A percentile compares a stretch with the other conserved stretches of the same genome.
These are phyloP conservation scores for Lyophyllum shimeji DNA, from an alignment of 768 basidiomycete species.

Conservation along the genomic window DNA sequence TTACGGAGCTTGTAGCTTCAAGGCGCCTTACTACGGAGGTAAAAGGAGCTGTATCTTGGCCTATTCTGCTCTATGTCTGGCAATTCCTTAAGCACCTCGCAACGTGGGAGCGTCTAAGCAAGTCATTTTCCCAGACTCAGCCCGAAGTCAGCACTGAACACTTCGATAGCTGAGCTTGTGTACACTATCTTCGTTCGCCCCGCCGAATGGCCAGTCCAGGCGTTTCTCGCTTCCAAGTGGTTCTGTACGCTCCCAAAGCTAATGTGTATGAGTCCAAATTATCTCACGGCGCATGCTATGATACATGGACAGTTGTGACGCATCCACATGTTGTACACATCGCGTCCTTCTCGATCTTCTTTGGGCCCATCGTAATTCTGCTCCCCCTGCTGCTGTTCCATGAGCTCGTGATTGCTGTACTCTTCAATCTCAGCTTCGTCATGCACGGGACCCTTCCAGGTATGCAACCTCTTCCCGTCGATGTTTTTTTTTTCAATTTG, in stretches of 20 bases:
- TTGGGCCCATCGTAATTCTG: slow-evolving; percentile 40
- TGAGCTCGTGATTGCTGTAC: slow-evolving; percentile 31
- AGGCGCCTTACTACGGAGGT: neutral
- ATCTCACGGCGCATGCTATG: neutral
- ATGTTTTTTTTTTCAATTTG: neutral
- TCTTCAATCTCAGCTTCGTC: slow-evolving; percentile 33
- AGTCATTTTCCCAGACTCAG: neutral
- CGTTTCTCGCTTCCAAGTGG: slow-evolving; percentile 10
- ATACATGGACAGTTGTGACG: slow-evolving; percentile 13
- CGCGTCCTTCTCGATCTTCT: slow-evolving; percentile 37
- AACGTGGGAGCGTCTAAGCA: slow-evolving; percentile 5
- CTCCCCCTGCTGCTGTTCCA: slow-evolving; percentile 33
- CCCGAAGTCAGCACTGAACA: neutral
- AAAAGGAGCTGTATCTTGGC: slow-evolving; percentile 2
- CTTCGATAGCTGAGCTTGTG: slow-evolving; percentile 3
- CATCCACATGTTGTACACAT: slow-evolving; percentile 36
- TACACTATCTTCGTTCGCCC: slow-evolving; percentile 12
- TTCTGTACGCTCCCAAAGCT: slow-evolving; percentile 20
- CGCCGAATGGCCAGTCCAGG: slow-evolving; percentile 19
- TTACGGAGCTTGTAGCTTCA: neutral
- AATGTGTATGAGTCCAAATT: neutral
- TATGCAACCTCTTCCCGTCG: slow-evolving; percentile 2
- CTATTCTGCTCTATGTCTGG: neutral
- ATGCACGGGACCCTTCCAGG: slow-evolving; percentile 36
- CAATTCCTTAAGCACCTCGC: slow-evolving; percentile 1